These are phyloP conservation scores for Pyrus pyrifolia DNA, from an alignment of 306 rosid species.

Conservation along the genomic window DNA sequence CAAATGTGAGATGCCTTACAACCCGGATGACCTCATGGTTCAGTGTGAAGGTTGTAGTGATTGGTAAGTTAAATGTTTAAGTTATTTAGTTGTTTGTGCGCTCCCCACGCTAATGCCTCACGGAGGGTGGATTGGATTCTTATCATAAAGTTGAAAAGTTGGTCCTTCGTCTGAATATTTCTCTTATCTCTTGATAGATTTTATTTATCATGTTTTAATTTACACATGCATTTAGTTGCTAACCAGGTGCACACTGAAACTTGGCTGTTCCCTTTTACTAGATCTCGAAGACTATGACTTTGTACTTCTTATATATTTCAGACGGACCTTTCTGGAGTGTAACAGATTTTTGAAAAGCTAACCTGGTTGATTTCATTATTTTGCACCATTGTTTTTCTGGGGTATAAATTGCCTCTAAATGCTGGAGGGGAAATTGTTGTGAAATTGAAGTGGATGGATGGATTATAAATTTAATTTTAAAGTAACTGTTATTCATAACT, in stretches of 20 bases:
- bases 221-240: background rate
- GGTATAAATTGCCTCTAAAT: background rate
- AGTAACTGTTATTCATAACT: background rate
- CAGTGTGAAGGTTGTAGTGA: constrained; percentile 94
- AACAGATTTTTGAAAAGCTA: too few relatives aligned
- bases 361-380: too few relatives aligned
- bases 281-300: background rate
- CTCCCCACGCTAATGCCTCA: background rate
- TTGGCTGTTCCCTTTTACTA: background rate
- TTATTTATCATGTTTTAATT: background rate
- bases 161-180: background rate
- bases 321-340: background rate
- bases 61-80: constrained; percentile 51
- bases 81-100: background rate
- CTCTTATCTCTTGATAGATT: background rate
- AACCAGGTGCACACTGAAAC: background rate
- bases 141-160: background rate
- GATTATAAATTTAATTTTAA: too few relatives aligned
- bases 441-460: background rate
- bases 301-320: background rate
- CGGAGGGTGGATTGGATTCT: background rate
- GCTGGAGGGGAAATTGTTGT: background rate
- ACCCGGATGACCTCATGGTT: constrained; percentile 96
- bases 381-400: too few relatives aligned
- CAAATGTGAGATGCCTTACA: constrained; percentile 99